phyloP scores from a whole-genome alignment of 768 basidiomycete genomes.

The Lactifluus hygrophoroides region DNA sequence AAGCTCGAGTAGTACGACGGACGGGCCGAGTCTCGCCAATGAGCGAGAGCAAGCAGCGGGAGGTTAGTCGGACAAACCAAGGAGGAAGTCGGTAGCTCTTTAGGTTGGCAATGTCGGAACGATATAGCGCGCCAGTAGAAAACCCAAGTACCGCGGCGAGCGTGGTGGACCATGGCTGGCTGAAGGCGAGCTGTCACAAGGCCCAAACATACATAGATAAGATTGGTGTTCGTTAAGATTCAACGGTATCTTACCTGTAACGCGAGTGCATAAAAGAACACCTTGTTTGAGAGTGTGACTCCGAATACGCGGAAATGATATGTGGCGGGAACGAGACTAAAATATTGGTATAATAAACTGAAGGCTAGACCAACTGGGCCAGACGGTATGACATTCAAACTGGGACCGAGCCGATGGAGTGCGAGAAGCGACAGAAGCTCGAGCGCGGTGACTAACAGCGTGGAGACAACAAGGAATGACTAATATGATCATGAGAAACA shows the following conservation, averaged over 20 bases:
- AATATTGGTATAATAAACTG: conserved; percentile 77
- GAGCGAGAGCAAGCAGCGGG: conserved; percentile 53
- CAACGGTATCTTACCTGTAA: conserved; percentile 44
- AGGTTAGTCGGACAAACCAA: conserved; percentile 44
- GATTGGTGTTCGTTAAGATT: neutral
- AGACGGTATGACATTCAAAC: conserved; percentile 60
- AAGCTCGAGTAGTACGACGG: conserved; percentile 34
- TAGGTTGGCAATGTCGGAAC: conserved; percentile 70
- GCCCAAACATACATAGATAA: neutral
- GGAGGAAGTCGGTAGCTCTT: conserved; percentile 74
- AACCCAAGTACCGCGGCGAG: conserved; percentile 57
- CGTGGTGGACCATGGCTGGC: conserved; percentile 57
- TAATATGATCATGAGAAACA: conserved; percentile 27
- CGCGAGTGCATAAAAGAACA: conserved; percentile 61
- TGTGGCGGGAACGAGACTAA: conserved; percentile 62
- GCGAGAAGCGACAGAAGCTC: conserved; percentile 60
- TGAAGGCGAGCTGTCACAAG: conserved; percentile 51
- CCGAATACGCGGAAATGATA: conserved; percentile 76
- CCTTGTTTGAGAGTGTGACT: conserved; percentile 66
- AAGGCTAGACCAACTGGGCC: conserved; percentile 74
- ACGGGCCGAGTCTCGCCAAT: conserved; percentile 63
- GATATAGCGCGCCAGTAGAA: conserved; percentile 67
- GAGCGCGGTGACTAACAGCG: conserved; percentile 54
- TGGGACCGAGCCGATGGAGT: conserved; percentile 47
- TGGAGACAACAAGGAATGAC: conserved; percentile 72